These are phyloP conservation scores for Ilyonectria destructans DNA, from an alignment of 2,329 filamentous ascomycete species.

Conservation along the genomic window DNA sequence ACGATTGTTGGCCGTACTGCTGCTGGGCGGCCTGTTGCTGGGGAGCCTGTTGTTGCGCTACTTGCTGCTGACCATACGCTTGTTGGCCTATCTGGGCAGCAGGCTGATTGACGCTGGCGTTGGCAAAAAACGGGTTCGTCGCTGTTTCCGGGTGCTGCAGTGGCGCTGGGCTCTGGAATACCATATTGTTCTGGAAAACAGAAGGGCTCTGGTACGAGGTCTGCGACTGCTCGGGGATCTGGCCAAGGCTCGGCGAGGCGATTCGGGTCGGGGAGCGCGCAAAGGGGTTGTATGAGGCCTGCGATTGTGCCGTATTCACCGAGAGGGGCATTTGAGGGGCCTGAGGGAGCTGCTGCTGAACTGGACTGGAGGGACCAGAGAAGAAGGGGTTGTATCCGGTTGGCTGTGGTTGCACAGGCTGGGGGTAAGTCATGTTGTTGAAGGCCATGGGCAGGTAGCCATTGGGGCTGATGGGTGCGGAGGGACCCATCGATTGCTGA, in stretches of 20 bases:
- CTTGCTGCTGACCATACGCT: slow-evolving; percentile 47
- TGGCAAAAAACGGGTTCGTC: slow-evolving; percentile 59
- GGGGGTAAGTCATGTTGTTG: slow-evolving; percentile 62
- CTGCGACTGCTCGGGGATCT: slow-evolving; percentile 69
- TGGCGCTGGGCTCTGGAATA: slow-evolving; percentile 54
- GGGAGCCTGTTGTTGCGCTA: slow-evolving; percentile 30
- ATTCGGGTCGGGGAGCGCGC: slow-evolving; percentile 66
- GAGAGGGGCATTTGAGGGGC: slow-evolving; percentile 51
- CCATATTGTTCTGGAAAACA: slow-evolving; percentile 50
- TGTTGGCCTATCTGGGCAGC: slow-evolving; percentile 48
- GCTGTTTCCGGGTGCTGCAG: slow-evolving; percentile 47
- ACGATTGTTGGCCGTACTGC: slow-evolving; percentile 50
- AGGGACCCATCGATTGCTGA: slow-evolving; percentile 62
- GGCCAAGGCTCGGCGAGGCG: slow-evolving; percentile 65
- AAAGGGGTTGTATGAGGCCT: slow-evolving; percentile 65
- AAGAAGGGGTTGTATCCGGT: slow-evolving; percentile 71
- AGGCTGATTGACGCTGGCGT: slow-evolving; percentile 47
- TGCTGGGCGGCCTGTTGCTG: slow-evolving; percentile 43
- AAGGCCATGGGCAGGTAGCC: slow-evolving; percentile 59
- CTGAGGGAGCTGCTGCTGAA: slow-evolving; percentile 55
- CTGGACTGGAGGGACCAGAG: slow-evolving; percentile 54
- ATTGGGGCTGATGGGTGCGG: slow-evolving; percentile 59
- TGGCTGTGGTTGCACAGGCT: slow-evolving; percentile 56
- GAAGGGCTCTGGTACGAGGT: slow-evolving; percentile 58
- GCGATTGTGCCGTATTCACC: slow-evolving; percentile 57